phyloP scores from a whole-genome alignment of 2,329 filamentous ascomycete genomes.

The Metarhizium sp. region DNA sequence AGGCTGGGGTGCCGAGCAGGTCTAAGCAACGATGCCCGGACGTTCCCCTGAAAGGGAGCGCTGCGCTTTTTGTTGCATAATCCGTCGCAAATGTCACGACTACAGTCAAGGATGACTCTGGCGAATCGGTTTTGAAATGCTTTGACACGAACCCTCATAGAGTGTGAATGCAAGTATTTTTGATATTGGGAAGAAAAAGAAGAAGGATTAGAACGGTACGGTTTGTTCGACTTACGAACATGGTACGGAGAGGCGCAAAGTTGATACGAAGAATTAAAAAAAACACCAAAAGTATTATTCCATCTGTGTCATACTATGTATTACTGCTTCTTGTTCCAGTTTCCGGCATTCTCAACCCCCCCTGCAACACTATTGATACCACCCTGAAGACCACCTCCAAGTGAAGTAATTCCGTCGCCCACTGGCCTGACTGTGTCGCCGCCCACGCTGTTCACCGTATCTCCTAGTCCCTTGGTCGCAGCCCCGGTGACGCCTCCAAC shows the following conservation, averaged over 20 bases:
- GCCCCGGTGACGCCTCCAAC: constrained; percentile 36
- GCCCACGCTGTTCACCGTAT: constrained; percentile 44
- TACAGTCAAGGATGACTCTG: neutral
- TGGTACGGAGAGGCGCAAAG: neutral
- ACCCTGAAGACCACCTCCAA: constrained; percentile 43
- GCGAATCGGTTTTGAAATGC: neutral
- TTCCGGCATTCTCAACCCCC: constrained; percentile 47
- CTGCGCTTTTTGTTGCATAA: neutral
- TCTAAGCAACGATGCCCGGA: constrained; percentile 33
- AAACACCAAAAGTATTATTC: neutral
- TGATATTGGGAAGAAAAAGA: neutral
- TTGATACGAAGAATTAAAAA: neutral
- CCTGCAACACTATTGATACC: constrained; percentile 39
- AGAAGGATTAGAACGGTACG: neutral
- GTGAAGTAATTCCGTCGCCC: constrained; percentile 43
- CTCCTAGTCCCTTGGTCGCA: constrained; percentile 45
- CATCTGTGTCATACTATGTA: constrained; percentile 4
- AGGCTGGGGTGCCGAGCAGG: constrained; percentile 70
- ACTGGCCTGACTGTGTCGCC: constrained; percentile 45
- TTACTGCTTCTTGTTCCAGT: constrained; percentile 40
- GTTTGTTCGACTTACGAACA: neutral
- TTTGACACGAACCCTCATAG: neutral
- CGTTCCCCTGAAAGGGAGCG: neutral
- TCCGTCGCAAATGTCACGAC: neutral
- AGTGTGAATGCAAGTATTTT: neutral